phyloP scores from a whole-genome alignment of 129 eudicot species.

The Glebionis coronaria region DNA sequence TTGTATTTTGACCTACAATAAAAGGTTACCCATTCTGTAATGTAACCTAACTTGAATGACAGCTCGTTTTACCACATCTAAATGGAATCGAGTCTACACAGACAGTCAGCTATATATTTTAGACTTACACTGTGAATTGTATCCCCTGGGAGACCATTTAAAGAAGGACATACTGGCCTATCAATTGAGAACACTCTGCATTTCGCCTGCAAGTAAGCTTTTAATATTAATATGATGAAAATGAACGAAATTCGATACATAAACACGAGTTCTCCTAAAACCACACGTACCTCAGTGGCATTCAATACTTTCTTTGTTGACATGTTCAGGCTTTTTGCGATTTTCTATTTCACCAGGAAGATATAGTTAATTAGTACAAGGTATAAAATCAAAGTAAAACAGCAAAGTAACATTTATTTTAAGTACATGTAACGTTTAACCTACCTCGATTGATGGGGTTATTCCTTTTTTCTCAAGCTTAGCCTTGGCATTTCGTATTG shows the following conservation, averaged over 20 bases:
- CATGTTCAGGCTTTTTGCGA: conserved; percentile 81
- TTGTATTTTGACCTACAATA: background rate
- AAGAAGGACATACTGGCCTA: conserved; percentile 78
- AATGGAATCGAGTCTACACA: background rate
- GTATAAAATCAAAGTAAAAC: background rate
- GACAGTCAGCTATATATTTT: background rate
- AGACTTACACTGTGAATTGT: conserved; percentile 87
- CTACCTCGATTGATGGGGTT: conserved; percentile 77
- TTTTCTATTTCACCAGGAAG: conserved; percentile 45
- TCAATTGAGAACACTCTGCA: conserved; percentile 83
- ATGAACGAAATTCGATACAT: conserved; percentile 1
- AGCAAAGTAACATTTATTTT: background rate
- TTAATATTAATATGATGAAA: conserved; percentile 16
- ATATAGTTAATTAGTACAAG: conserved; percentile 12
- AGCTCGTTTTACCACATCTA: conserved; percentile 2
- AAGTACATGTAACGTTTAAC: conserved; percentile 17
- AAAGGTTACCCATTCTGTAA: background rate
- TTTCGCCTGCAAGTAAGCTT: conserved; percentile 52
- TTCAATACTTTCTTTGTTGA: conserved; percentile 86
- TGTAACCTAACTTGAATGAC: background rate
- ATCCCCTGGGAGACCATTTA: conserved; percentile 80
- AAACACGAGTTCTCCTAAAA: conserved; percentile 4
- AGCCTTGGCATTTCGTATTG: conserved; percentile 73
- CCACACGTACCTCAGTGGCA: conserved; percentile 79
- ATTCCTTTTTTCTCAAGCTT: conserved; percentile 84